Conservation (phyloP, 352 stramenopile species). For the Pythium volutum region DNA sequence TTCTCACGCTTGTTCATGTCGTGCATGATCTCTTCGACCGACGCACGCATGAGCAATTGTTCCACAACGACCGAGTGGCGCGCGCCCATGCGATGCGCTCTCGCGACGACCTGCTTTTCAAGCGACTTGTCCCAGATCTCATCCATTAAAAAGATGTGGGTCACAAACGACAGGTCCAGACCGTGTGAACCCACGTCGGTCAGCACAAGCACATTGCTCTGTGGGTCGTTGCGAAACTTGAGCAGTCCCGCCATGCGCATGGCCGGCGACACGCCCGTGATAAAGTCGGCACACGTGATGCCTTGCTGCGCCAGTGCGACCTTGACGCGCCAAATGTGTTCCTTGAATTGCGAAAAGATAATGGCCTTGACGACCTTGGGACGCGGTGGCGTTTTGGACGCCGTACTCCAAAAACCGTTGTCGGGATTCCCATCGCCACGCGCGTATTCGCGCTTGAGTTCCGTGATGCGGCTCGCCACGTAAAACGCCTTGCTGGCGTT, state of each 20-base stretch:
- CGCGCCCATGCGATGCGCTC: slow-evolving; percentile 95
- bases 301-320: slow-evolving; percentile 70
- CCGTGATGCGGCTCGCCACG: slow-evolving; percentile 55
- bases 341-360: slow-evolving; percentile 81
- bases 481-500: slow-evolving; percentile 77
- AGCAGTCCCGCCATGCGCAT: slow-evolving; percentile 53
- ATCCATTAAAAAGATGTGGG: slow-evolving; percentile 97
- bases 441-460: slow-evolving; percentile 49
- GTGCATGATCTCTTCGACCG: slow-evolving; percentile 77
- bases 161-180: slow-evolving; percentile 97
- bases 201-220: slow-evolving; percentile 91
- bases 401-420: too few species aligned
- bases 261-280: slow-evolving; percentile 40
- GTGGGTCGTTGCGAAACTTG: slow-evolving; percentile 53
- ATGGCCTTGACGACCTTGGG: slow-evolving; percentile 62
- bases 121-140: slow-evolving; percentile 96
- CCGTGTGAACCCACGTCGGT: slow-evolving; percentile 93
- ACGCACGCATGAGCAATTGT: slow-evolving; percentile 86
- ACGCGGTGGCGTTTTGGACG: slow-evolving; percentile 3
- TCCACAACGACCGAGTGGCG: slow-evolving; percentile 91
- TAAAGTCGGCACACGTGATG: slow-evolving; percentile 62
- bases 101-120: slow-evolving; percentile 94
- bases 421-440: slow-evolving; percentile 3
- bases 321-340: slow-evolving; percentile 75
- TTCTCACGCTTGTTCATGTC: slow-evolving; percentile 34